Conservation (phyloP, 148 eudicot genomes). For the Linanthus parryae region DNA sequence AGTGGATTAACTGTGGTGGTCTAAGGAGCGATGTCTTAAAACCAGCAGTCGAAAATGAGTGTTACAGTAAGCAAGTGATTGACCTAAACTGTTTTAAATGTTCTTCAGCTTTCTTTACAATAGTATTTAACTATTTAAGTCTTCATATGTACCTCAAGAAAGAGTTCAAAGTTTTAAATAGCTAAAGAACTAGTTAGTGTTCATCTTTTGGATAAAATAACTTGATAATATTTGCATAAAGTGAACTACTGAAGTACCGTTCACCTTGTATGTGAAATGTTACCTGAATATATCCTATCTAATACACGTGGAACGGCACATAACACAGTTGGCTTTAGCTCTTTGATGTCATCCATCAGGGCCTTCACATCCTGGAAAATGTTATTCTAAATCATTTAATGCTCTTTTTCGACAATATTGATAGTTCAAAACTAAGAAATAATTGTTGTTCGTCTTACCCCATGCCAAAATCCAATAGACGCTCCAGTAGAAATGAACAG, state of each 20-base stretch:
- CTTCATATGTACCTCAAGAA: too few relatives aligned
- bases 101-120: too few relatives aligned
- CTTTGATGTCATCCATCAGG: constrained; percentile 70
- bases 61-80: background rate
- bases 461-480: constrained; percentile 96
- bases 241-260: background rate
- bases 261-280: background rate
- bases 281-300: constrained; percentile 89
- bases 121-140: too few relatives aligned
- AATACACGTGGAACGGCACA: constrained; percentile 96
- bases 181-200: constrained; percentile 2
- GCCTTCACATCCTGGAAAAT: constrained; percentile 68
- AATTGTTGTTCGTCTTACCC: constrained; percentile 44
- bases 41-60: background rate
- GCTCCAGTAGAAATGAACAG: constrained; percentile 69
- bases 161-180: too few relatives aligned
- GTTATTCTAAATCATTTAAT: background rate
- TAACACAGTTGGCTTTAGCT: constrained; percentile 71
- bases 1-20: background rate
- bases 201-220: too few relatives aligned
- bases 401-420: too few relatives aligned
- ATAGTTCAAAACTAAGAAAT: background rate
- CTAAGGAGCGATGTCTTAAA: background rate
- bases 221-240: background rate
- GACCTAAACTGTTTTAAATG: background rate